Evolutionary conservation across 371 early-diverging fungal species (phyloP).

Genomic region (Mortierella sp.): DNA sequence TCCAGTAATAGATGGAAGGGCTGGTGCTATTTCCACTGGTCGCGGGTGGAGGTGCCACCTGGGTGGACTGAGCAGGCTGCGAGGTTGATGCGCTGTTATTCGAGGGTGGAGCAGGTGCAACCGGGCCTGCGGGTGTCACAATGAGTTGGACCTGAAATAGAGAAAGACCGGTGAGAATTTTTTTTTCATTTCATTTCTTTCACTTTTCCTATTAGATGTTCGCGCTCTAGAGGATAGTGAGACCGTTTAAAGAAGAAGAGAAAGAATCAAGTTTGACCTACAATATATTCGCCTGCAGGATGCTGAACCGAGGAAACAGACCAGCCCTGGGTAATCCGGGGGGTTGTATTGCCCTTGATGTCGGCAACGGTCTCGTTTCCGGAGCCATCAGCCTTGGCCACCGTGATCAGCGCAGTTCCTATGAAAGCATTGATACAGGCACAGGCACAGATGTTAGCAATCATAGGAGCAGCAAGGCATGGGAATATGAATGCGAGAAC

Average conservation of each 20-base stretch:
- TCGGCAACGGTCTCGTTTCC: conserved; percentile 30
- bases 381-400: conserved; percentile 37
- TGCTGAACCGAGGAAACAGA: conserved; percentile 14
- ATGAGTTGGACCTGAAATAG: conserved; percentile 1
- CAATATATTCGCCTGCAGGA: conserved; percentile 27
- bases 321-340: conserved; percentile 13
- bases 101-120: not conserved
- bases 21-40: not conserved
- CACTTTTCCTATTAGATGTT: too few species aligned
- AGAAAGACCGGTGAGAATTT: not conserved
- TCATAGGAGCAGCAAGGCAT: not conserved
- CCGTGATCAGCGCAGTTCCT: conserved; percentile 33
- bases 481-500: not conserved
- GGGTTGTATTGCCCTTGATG: not conserved
- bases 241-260: not conserved
- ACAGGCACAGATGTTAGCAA: not conserved
- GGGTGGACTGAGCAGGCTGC: not conserved
- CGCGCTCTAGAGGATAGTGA: not conserved
- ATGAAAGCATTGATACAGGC: not conserved
- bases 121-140: not conserved
- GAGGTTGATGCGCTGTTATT: not conserved
- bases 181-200: not conserved
- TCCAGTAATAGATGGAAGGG: conserved; percentile 27
- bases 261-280: not conserved
- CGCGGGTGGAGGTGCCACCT: not conserved